These are phyloP conservation scores for Phytophthora pisi DNA, from an alignment of 352 stramenopile genomes.

Conservation along the genomic window DNA sequence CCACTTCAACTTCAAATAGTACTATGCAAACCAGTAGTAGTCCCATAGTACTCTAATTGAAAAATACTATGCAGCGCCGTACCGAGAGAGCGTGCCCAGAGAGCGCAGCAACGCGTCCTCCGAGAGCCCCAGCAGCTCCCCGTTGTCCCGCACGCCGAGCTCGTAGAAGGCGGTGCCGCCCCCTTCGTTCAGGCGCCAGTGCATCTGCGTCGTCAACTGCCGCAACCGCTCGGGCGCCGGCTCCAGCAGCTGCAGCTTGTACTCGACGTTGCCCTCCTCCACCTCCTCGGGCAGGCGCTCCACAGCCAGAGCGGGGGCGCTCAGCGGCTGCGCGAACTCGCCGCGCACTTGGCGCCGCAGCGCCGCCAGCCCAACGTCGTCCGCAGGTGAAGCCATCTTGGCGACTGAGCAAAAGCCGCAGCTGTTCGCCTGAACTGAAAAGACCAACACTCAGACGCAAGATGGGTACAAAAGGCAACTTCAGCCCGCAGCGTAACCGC, in stretches of 20 bases:
- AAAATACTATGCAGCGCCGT: background rate
- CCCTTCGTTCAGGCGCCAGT: conserved; percentile 91
- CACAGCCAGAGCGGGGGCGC: background rate
- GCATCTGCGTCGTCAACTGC: conserved; percentile 90
- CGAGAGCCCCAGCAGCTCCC: conserved; percentile 69
- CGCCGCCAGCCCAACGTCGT: conserved; percentile 30
- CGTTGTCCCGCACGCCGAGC: conserved; percentile 87
- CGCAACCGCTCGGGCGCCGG: conserved; percentile 71
- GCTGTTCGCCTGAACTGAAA: conserved; percentile 1
- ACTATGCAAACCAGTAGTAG: conserved; percentile 3
- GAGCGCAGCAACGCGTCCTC: conserved; percentile 74
- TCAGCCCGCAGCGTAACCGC: no score
- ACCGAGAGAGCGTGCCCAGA: conserved; percentile 67
- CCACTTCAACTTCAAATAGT: conserved; percentile 21
- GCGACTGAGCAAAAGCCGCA: conserved; percentile 2
- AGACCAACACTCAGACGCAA: conserved; percentile 1
- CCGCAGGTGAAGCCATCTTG: conserved; percentile 24
- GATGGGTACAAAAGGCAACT: conserved; percentile 6
- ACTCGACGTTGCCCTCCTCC: conserved; percentile 92
- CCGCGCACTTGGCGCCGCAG: conserved; percentile 26
- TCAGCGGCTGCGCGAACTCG: conserved; percentile 24
- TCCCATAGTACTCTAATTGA: background rate
- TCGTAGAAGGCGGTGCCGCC: conserved; percentile 87
- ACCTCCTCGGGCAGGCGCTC: conserved; percentile 69
- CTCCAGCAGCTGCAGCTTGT: conserved; percentile 90